phyloP scores from a whole-genome alignment of 805 yeast genomes.

The Metschnikowia koreensis region DNA sequence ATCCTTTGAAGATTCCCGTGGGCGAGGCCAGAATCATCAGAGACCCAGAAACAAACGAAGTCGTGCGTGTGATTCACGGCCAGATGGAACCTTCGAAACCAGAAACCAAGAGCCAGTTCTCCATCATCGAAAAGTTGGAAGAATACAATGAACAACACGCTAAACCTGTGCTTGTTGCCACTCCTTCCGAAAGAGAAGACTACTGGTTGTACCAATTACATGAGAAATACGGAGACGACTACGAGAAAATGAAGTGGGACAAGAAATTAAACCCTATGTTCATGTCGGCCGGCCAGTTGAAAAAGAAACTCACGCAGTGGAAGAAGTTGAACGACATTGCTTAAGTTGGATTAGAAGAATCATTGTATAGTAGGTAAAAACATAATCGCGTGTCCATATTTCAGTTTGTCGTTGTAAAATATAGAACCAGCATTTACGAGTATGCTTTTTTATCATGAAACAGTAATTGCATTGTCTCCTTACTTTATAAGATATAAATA shows the following conservation, averaged over 20 bases:
- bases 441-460: no score
- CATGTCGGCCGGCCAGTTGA: slow-evolving; percentile 81
- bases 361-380: background rate
- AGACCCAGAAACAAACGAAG: slow-evolving; percentile 63
- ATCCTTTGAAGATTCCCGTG: slow-evolving; percentile 62
- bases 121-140: slow-evolving; percentile 68
- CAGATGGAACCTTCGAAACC: slow-evolving; percentile 44
- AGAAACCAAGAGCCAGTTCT: slow-evolving; percentile 21
- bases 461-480: no score
- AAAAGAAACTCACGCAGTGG: slow-evolving; percentile 70
- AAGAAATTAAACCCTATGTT: slow-evolving; percentile 78
- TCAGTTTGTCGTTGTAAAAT: no score
- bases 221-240: slow-evolving; percentile 84
- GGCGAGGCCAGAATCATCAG: slow-evolving; percentile 78
- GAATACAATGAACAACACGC: slow-evolving; percentile 41
- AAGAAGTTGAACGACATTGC: slow-evolving; percentile 33
- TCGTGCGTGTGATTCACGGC: slow-evolving; percentile 68
- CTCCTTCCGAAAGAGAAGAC: slow-evolving; percentile 67
- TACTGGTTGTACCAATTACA: slow-evolving; percentile 67
- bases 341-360: background rate
- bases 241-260: slow-evolving; percentile 90
- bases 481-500: no score
- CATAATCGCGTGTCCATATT: background rate
- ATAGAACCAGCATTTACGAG: no score
- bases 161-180: slow-evolving; percentile 52